Percentiles rank a stretch among this genome's conserved stretches.
Conservation (phyloP, 2,329 filamentous ascomycete species). For the Tolypocladium tundrense region DNA sequence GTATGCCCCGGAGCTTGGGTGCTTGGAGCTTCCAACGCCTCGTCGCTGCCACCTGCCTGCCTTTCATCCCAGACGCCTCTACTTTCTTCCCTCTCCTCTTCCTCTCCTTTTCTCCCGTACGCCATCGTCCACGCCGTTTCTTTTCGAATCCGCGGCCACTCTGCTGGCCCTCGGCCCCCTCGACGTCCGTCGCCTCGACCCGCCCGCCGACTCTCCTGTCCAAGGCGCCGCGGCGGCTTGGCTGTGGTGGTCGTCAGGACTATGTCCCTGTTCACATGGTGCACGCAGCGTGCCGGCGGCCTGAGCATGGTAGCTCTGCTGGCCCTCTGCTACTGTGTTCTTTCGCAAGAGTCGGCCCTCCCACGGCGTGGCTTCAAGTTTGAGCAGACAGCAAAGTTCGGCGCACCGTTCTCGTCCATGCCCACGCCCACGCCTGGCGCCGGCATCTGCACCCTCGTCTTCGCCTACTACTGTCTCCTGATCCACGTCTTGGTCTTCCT, state of each 20-base stretch:
- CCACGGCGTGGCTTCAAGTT: constrained; percentile 33
- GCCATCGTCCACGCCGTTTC: neutral
- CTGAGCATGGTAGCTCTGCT: constrained; percentile 41
- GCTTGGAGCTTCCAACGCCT: neutral
- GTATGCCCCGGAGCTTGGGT: neutral
- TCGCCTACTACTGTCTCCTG: constrained; percentile 54
- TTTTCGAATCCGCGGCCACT: neutral
- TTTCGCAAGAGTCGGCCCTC: constrained; percentile 36
- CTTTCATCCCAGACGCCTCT: neutral
- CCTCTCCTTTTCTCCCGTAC: neutral
- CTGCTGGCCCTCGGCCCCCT: neutral
- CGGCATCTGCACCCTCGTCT: constrained; percentile 41
- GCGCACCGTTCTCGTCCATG: constrained; percentile 17
- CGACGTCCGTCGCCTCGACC: neutral
- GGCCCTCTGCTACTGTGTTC: constrained; percentile 43
- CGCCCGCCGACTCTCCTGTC: neutral
- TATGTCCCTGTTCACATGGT: constrained; percentile 47
- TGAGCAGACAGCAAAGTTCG: constrained; percentile 26
- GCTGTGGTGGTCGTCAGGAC: neutral
- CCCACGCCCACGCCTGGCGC: constrained; percentile 22
- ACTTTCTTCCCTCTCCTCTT: neutral
- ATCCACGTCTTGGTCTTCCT: constrained; percentile 54
- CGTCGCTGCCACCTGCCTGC: constrained; percentile 1
- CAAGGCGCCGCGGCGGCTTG: neutral
- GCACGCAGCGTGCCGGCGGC: constrained; percentile 41